phyloP scores from a whole-genome alignment of 768 basidiomycete genomes.

The Lactarius tabidus region DNA sequence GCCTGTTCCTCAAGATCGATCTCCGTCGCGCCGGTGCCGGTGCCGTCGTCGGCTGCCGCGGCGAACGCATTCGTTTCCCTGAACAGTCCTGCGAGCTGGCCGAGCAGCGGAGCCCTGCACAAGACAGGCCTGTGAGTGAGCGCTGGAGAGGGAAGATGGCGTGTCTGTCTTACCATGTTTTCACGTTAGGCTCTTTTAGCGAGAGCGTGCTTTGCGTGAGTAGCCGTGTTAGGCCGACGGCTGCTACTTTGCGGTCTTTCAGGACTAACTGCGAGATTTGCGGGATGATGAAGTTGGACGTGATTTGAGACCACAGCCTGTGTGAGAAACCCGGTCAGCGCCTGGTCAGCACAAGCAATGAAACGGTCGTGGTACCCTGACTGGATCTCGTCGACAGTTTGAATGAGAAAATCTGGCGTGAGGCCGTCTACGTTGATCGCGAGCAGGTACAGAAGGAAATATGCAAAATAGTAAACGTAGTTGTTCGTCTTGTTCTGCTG shows the following conservation, averaged over 20 bases:
- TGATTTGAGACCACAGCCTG: constrained; percentile 77
- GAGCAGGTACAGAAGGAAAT: constrained; percentile 71
- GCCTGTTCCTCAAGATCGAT: constrained; percentile 90
- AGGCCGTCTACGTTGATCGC: constrained; percentile 72
- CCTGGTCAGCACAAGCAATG: neutral
- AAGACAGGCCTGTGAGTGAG: neutral
- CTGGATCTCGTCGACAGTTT: constrained; percentile 80
- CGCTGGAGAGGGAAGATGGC: neutral
- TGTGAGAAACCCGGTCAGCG: neutral
- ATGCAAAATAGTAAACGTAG: constrained; percentile 76
- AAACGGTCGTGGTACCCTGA: constrained; percentile 52
- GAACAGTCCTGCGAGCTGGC: constrained; percentile 72
- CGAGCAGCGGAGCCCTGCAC: constrained; percentile 68
- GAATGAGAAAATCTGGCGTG: constrained; percentile 74
- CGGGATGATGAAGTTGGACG: constrained; percentile 72
- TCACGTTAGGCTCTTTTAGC: constrained; percentile 57
- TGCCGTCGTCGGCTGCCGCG: constrained; percentile 46
- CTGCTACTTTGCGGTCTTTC: constrained; percentile 82
- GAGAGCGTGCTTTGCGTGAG: constrained; percentile 71
- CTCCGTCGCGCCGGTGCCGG: constrained; percentile 58
- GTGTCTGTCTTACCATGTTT: constrained; percentile 52
- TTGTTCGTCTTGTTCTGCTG: constrained; percentile 87
- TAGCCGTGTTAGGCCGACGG: constrained; percentile 73
- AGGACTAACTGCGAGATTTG: constrained; percentile 75
- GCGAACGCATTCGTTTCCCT: constrained; percentile 68